Base-by-base conservation (phyloP, 352 stramenopile genomes). In the Phytopythium chamaehyphon region DNA sequence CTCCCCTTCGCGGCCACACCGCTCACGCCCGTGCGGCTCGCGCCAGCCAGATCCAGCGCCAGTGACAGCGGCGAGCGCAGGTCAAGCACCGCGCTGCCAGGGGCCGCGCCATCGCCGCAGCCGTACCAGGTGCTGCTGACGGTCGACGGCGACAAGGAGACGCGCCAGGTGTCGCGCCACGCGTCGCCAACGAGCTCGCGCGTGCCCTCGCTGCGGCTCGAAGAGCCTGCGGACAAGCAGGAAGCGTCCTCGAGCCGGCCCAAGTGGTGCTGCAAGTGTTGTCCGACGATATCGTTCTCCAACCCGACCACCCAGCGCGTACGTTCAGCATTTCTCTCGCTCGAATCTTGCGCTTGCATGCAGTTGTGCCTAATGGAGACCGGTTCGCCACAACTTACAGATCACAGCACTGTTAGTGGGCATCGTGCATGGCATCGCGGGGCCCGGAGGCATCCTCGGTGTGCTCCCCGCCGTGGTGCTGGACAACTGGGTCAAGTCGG, bases 381-480 rank as follows among this genome's bases (percentile, higher is more conserved):
- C 9, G 5, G 28, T 33, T 10, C 9, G 28, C 9, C 28, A 5
- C 28, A 33, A 33, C 28, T 33, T 1, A 39, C 35, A 83, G 73
- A 67, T 83, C 55, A 79, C 93, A 28, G 86, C 90, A 23, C 40
- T 97, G 10, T 51, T 80, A 18, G 77, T 93, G 15, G 90, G 90
- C 24, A 84, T 96, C 38, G 57, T 93, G 23, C 86, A 96, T 66
- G 86, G 85, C 38, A 71, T 96, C 38, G 83, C 88, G 7, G 73
- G 73, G 0, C 68, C 73, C 1, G 73, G 73, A 6, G 72, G 73
- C 35, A 70, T 82, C 49, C 59, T 96, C 48, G 81, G 87, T 44
- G 83, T 97, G 15, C 75, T 97, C 15, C 90, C 90, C 0, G 87
- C 87, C 0, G 75, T 95, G 5, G 67, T 92, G 40, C 58, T 94